A percentile compares a stretch with the other conserved stretches of the same genome.
Evolutionary conservation across 495 filamentous ascomycete genomes (phyloP).

Genomic region (Aspergillus ostianus): DNA sequence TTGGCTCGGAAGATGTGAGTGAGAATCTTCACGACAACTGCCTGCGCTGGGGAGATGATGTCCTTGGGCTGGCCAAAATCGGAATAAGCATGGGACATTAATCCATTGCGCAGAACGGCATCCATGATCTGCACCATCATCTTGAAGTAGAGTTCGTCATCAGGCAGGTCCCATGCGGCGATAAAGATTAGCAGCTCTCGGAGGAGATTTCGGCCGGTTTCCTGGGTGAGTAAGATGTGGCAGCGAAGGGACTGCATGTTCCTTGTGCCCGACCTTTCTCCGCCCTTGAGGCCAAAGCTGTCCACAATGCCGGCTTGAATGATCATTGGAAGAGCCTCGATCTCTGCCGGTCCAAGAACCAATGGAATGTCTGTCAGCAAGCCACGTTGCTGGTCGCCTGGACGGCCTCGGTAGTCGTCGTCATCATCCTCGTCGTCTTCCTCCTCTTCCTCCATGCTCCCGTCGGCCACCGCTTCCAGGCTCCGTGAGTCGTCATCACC

Average conservation of each 20-base stretch:
- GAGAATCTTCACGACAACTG: conserved; percentile 83
- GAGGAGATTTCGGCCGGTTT: conserved; percentile 82
- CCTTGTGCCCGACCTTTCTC: conserved; percentile 58
- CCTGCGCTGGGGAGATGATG: conserved; percentile 91
- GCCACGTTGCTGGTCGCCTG: conserved; percentile 81
- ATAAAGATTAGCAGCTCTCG: conserved; percentile 93
- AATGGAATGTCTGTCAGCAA: conserved; percentile 91
- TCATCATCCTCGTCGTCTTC: conserved; percentile 76
- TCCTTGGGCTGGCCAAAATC: conserved; percentile 90
- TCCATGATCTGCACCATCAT: conserved; percentile 95
- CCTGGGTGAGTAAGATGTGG: conserved; percentile 80
- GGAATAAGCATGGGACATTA: conserved; percentile 87
- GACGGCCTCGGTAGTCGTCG: conserved; percentile 76
- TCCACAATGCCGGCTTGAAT: conserved; percentile 83
- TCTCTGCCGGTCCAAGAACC: conserved; percentile 87
- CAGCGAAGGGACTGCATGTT: conserved; percentile 85
- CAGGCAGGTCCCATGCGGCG: conserved; percentile 90
- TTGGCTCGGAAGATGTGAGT: conserved; percentile 82
- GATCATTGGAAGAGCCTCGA: conserved; percentile 92
- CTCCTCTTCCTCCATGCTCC: conserved; percentile 54
- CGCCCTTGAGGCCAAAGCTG: conserved; percentile 44
- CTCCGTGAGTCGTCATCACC: conserved; percentile 50
- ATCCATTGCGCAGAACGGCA: conserved; percentile 78
- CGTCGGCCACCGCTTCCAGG: conserved; percentile 47
- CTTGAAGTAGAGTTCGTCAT: conserved; percentile 89